Conservation (phyloP, 305 asterid species). For the Ajuga reptans region DNA sequence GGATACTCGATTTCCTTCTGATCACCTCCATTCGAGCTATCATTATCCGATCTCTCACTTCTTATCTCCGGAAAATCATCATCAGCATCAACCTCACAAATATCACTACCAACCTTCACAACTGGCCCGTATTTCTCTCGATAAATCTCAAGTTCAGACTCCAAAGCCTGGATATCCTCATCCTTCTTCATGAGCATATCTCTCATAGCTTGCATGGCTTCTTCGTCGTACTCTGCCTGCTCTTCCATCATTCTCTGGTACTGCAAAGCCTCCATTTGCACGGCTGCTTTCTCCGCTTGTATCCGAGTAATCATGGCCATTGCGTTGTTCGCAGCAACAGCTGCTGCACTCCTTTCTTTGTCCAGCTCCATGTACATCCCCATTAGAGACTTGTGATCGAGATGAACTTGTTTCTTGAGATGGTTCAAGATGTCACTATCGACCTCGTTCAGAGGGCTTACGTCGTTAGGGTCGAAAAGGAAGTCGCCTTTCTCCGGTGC, state of each 20-base stretch:
- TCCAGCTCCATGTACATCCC: conserved; percentile 73
- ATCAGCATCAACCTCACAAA: conserved; percentile 57
- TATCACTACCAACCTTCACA: conserved; percentile 50
- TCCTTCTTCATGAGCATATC: conserved; percentile 57
- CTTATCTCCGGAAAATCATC: conserved; percentile 63
- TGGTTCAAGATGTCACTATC: conserved; percentile 41
- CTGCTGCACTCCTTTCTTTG: conserved; percentile 80
- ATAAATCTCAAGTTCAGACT: conserved; percentile 52
- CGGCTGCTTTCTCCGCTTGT: conserved; percentile 83
- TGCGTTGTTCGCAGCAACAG: conserved; percentile 80
- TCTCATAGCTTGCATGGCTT: conserved; percentile 60
- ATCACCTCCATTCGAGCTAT: conserved; percentile 37
- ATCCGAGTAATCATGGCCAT: conserved; percentile 91
- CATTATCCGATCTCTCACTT: conserved; percentile 46
- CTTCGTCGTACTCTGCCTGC: conserved; percentile 78
- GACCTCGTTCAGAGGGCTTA: conserved; percentile 30
- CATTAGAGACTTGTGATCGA: conserved; percentile 56
- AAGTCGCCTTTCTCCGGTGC: conserved; percentile 33
- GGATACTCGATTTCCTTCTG: conserved; percentile 27
- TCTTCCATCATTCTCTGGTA: conserved; percentile 97
- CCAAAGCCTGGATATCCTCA: conserved; percentile 52
- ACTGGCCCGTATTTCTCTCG: conserved; percentile 52
- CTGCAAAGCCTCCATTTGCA: conserved; percentile 91
- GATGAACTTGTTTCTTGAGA: conserved; percentile 47
- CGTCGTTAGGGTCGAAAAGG: conserved; percentile 31